phyloP scores from a whole-genome alignment of 176 grass and related monocot species.

The Thinopyrum elongatum region DNA sequence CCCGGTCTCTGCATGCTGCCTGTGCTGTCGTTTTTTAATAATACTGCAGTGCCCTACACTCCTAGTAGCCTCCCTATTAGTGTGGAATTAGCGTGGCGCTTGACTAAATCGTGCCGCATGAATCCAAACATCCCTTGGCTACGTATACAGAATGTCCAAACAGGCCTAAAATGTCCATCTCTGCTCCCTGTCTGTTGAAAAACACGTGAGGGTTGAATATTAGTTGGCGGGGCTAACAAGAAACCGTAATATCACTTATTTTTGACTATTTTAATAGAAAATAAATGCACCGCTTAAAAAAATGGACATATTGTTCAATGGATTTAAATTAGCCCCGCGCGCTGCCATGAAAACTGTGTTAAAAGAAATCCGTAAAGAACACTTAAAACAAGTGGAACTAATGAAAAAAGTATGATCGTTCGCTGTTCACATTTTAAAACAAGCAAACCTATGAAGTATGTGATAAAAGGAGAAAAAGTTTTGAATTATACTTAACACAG shows the following conservation, averaged over 20 bases:
- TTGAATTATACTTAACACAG: neutral
- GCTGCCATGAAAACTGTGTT: neutral
- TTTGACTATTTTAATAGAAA: neutral
- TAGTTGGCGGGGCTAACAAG: neutral
- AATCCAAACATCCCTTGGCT: slow-evolving; percentile 34
- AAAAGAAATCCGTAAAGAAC: neutral
- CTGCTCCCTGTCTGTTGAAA: slow-evolving; percentile 9
- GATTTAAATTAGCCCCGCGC: neutral
- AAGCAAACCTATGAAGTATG: neutral
- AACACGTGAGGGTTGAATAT: neutral
- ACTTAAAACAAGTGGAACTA: neutral
- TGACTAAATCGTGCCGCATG: slow-evolving; percentile 27
- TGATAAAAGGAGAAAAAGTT: neutral
- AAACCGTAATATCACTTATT: neutral
- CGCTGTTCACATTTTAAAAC: neutral
- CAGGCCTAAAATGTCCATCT: slow-evolving; percentile 11
- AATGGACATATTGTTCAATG: neutral
- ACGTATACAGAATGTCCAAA: slow-evolving; percentile 7
- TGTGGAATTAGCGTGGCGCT: neutral
- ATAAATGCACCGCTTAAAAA: neutral
- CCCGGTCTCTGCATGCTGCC: neutral
- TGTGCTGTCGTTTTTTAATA: slow-evolving; percentile 7
- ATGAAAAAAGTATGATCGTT: neutral
- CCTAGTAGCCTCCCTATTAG: neutral
- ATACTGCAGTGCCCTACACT: neutral